Conservation (phyloP, 73 alveolate species). For the Paramecium pentaurelia region DNA sequence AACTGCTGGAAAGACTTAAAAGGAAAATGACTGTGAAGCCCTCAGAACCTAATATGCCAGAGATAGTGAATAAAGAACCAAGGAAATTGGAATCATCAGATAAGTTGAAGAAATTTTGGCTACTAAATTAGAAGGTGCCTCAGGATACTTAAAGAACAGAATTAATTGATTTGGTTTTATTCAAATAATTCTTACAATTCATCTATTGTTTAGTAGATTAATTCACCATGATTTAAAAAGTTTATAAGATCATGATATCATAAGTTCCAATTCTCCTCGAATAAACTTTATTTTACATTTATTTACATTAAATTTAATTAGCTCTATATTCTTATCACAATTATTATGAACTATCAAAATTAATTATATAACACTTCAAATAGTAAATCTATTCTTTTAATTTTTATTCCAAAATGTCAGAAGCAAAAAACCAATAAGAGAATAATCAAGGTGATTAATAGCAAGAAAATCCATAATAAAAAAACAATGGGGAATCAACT, state of each 20-base stretch:
- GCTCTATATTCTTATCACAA: background rate
- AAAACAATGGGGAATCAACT: background rate
- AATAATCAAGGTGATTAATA: background rate
- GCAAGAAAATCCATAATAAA: background rate
- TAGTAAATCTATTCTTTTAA: background rate
- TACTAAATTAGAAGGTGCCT: slow-evolving; percentile 46
- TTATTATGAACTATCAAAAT: background rate
- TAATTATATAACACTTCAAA: background rate
- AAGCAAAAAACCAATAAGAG: background rate
- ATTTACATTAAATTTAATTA: too few species aligned
- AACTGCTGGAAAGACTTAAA: slow-evolving; percentile 21
- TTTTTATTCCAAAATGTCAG: background rate
- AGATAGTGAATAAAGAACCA: slow-evolving; percentile 9
- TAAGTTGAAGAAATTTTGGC: slow-evolving; percentile 47
- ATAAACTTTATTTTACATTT: too few species aligned
- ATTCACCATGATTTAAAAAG: too few species aligned
- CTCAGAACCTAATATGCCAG: slow-evolving; percentile 44
- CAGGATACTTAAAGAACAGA: slow-evolving; percentile 34
- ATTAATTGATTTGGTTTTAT: background rate
- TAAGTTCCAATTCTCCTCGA: too few species aligned
- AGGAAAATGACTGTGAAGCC: slow-evolving; percentile 39
- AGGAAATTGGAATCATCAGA: slow-evolving; percentile 29
- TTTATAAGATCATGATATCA: too few species aligned
- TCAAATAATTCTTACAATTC: background rate
- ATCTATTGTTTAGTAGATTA: too few species aligned